Base-by-base conservation (phyloP, 2,329 filamentous ascomycete species). In the Fusarium kyushuense region DNA sequence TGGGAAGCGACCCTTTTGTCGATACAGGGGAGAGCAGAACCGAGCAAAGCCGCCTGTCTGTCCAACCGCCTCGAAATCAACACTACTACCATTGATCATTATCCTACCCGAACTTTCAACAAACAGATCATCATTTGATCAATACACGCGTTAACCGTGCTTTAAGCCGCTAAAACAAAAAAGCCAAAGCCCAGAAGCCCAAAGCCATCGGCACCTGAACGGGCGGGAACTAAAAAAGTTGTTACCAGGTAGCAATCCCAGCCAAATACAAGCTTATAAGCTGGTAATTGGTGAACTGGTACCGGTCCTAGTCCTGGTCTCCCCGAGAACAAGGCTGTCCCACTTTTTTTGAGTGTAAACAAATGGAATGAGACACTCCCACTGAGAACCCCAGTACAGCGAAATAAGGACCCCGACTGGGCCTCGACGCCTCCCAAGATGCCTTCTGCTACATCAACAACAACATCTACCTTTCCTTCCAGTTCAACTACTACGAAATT, bases 341-440 rank as follows among this genome's bases (percentile, higher is more conserved):
- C 72, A 70, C 72, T 72, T 71, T 71, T 27, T 74, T 70, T 73
- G 70, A 70, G 70, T 72, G 71, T 74, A 74, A 74, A 73, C 72
- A 74, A 74, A 74, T 73, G 69, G 74, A 74, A 74, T 72, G 67
- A 72, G 67, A 72, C 72, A 74, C 72, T 58, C 70, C 72, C 71
- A 65, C 69, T 61, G 45, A 43, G 60, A 54, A 49, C 55, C 60
- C 60, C 58, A 61, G 61, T 30, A 69, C 48, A 65, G 58, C 65
- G 63, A 65, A 73, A 74, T 71, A 70, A 70, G 64, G 67, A 58
- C 67, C 66, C 59, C 49, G 65, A 63, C 70, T 60, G 61, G 66
- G 63, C 72, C 66, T 69, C 58, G 58, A 54, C 38, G 52, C 53
- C 53, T 63, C 48, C 64, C 70, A 68, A 69, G 62, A 74, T 74